Conservation (phyloP, 805 yeast genomes). For the Barnettozyma pratensis region DNA sequence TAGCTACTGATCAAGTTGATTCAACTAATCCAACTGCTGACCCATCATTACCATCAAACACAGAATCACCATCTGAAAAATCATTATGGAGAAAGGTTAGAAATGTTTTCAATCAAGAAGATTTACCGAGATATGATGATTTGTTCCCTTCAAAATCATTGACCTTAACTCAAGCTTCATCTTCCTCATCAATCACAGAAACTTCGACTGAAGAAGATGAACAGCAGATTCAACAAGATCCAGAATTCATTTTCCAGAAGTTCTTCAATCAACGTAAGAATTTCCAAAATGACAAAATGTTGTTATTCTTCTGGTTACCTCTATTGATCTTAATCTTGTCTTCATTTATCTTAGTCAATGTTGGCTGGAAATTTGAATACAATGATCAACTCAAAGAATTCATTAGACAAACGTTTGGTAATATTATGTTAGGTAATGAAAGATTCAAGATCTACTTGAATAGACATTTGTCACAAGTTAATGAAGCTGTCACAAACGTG, state of each 20-base stretch:
- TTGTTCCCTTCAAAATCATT: conserved; percentile 46
- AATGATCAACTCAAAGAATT: conserved; percentile 32
- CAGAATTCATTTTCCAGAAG: conserved; percentile 32
- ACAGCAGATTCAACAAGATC: conserved; percentile 8
- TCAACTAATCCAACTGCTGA: neutral
- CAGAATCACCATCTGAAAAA: conserved; percentile 13
- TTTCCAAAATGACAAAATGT: conserved; percentile 69
- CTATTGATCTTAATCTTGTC: conserved; percentile 52
- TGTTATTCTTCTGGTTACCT: conserved; percentile 90
- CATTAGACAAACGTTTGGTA: conserved; percentile 40
- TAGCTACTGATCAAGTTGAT: neutral
- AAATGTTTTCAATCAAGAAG: conserved; percentile 33
- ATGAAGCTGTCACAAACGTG: conserved; percentile 34
- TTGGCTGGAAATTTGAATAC: conserved; percentile 30
- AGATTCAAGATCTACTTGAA: conserved; percentile 40
- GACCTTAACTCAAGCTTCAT: conserved; percentile 6
- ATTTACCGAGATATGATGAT: conserved; percentile 70
- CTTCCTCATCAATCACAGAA: neutral
- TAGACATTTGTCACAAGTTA: conserved; percentile 33
- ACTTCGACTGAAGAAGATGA: conserved; percentile 5
- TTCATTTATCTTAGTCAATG: conserved; percentile 33
- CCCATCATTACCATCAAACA: neutral
- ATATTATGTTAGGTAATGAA: conserved; percentile 47
- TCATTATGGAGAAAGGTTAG: conserved; percentile 35
- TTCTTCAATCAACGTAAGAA: conserved; percentile 40